Base-by-base conservation (phyloP, 768 basidiomycete species). In the Sporobolomyces pararoseus region DNA sequence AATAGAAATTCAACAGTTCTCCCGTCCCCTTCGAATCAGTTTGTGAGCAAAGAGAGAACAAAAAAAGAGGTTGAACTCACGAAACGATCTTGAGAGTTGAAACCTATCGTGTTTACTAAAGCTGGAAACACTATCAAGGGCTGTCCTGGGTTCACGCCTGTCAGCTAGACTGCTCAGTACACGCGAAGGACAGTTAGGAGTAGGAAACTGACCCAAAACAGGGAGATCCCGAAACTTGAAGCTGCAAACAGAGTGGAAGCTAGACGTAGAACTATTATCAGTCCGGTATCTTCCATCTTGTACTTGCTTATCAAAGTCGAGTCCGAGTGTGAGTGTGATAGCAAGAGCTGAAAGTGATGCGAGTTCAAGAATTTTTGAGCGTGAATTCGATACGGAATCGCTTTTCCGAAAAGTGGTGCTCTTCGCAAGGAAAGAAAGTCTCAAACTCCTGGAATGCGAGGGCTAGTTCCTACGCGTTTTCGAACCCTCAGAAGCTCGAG, bases 61-160 rank as follows among this genome's bases (percentile, higher is more conserved):
- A 5, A 4, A 10, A 42, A 37, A 37, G 35, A 7, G 19, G 31
- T 17, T n/a, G 51, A 13, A 27, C 44, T 29, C 27, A 61, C 59
- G 59, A 61, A 49, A 19, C 59, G 59, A 35, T 61, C 46, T 23
- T 32, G 2, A 3, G 44, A 34, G 19, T 31, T 49, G 59, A 61
- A 39, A 19, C 46, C 59, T 4, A 49, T 32, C 59, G 46, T 34
- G 4, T 47, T 16, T 7, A 7, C 19, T 2, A 61, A 7, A 9
- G 59, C 59, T 3, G 59, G 59, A 16, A 16, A 32, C 9, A 49
- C 59, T 16, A 61, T 10, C 2, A 35, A 12, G 23, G 59, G 59
- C 59, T 61, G 21, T 35, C 19, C 1, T 27, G 23, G 27, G 25
- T 13, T 42, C 39, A 14, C 4, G 9, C 31, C 7, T 34, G 59